Evolutionary conservation across 768 basidiomycete genomes (phyloP), one percentile per base, ranked within the genome.

Genomic region (Boletus subcaerulescens): DNA sequence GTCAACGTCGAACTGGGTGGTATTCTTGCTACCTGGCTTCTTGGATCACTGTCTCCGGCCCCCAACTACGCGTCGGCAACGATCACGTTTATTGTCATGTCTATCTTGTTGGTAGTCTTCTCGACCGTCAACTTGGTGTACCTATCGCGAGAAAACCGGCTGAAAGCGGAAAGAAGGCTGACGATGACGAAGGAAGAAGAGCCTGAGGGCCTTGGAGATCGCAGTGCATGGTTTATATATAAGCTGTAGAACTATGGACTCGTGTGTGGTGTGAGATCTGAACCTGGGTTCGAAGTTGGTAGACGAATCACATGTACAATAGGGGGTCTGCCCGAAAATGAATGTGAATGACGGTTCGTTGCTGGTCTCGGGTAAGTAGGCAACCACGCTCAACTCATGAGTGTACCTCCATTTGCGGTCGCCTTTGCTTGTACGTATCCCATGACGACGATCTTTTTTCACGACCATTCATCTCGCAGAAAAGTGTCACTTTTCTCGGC

Each of bases 171-270:
- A 36, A 67, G 65, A 40, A 71, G 80, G 55, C 62, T 60, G 32
- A 68, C 33, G 24, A 68, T 65, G 47, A 49, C 52, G 1, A 66
- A 67, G 35, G 64, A 60, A 8, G 70, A 76, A 12, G 82, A 82
- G 59, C 59, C 65, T 6, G 61, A 69, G 5, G 73, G 74, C 2
- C 64, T 81, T 44, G 80, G 81, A 4, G 80, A 83, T 63, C 67
- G 64, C 49, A 80, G 77, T 50, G 81, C 81, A 1, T 83, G 81
- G 81, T 83, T 80, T 60, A 65, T 74, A 18, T 82, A 82, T 60
- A 78, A 68, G 22, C 55, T 81, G 39, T 81, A 70, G 14, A 14
- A 14, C 17, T 13, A 35, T 11, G 33, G 3, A 35, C 33, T 29
- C 26, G 26, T 26, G 26, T 29, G 26, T 29, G 26, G 26, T 29